Base-by-base conservation (phyloP, 257 asterid species). In the Solanum etuberosum region DNA sequence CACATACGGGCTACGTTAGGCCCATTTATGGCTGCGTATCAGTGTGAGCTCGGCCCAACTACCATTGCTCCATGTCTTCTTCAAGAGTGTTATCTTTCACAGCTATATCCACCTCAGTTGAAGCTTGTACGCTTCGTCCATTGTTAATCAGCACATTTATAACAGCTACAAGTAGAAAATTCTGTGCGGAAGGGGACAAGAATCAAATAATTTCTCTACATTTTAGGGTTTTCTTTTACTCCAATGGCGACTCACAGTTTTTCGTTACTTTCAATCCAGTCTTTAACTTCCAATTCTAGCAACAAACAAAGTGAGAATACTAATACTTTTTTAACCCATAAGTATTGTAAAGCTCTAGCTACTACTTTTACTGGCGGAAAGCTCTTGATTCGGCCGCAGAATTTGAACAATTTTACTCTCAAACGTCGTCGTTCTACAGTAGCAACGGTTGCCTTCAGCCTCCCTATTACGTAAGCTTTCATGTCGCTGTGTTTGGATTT, bases 201-300 rank as follows among this genome's bases (percentile, higher is more conserved):
- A 80, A 43, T 80, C 40, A 46, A 43, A 27, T 46, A 8, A 16
- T 43, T 84, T 84, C 37, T 37, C 6, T 21, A 48, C 51, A 15
- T 27, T 73, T 35, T 63, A 68, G 88, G 84, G 86, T 72, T 72
- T 81, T 29, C 59, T n/a, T 23, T 10, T 84, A 12, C 86, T 71
- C 87, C 54, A 87, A 97, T 97, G 99, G 99, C 98, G 46, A 90
- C 97, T 89, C 97, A 92, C 89, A 88, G 95, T 89, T 89, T 95
- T 67, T 93, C 97, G 38, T 88, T 90, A 23, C 86, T 94, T 65
- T 87, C 95, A 81, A 85, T 90, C 40, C 74, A 93, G 51, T 90
- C 91, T 86, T 90, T 93, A 40, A 80, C 93, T 81, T 87, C 93
- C 16, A 91, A 87, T 42, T 86, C 91, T 71, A 80, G 80, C 87